Conservation (phyloP, 1,139 yeast genomes). For the Eremothecium coryli region DNA sequence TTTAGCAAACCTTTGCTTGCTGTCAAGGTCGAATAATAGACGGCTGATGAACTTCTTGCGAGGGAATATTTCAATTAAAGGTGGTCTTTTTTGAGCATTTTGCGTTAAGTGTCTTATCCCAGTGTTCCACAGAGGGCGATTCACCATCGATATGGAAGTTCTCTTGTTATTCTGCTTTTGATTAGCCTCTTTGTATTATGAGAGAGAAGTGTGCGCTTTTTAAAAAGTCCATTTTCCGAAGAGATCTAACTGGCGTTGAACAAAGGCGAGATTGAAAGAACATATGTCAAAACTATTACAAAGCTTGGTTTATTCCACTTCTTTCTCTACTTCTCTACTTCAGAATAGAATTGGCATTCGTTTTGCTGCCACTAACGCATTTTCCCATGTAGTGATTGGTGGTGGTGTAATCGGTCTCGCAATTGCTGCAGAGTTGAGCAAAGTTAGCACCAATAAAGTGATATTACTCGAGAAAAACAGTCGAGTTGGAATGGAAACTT, state of each 20-base stretch:
- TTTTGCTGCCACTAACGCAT: too few relatives aligned
- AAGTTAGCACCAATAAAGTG: slow-evolving; percentile 40
- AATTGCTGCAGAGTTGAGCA: slow-evolving; percentile 60
- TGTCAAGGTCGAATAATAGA: slow-evolving; percentile 56
- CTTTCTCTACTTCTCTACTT: too few relatives aligned
- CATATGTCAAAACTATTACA: too few relatives aligned
- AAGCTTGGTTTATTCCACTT: too few relatives aligned
- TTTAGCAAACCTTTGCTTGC: slow-evolving; percentile 44
- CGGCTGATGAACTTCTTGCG: slow-evolving; percentile 47
- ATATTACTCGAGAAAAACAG: slow-evolving; percentile 61
- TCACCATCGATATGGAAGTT: not conserved
- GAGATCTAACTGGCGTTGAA: too few relatives aligned
- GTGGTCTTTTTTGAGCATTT: slow-evolving; percentile 32
- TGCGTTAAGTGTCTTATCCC: not conserved
- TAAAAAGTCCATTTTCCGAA: too few relatives aligned
- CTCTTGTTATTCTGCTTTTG: too few relatives aligned
- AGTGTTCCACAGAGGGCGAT: not conserved
- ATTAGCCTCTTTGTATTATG: too few relatives aligned
- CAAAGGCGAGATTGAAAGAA: too few relatives aligned
- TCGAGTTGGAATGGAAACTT: slow-evolving; percentile 66
- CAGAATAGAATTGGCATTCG: too few relatives aligned
- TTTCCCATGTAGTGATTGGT: slow-evolving; percentile 74
- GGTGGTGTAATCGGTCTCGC: slow-evolving; percentile 88
- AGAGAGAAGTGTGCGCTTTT: too few relatives aligned
- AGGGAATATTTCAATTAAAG: slow-evolving; percentile 47